Conservation (phyloP, 345 rosid species). For the Acer campestre region DNA sequence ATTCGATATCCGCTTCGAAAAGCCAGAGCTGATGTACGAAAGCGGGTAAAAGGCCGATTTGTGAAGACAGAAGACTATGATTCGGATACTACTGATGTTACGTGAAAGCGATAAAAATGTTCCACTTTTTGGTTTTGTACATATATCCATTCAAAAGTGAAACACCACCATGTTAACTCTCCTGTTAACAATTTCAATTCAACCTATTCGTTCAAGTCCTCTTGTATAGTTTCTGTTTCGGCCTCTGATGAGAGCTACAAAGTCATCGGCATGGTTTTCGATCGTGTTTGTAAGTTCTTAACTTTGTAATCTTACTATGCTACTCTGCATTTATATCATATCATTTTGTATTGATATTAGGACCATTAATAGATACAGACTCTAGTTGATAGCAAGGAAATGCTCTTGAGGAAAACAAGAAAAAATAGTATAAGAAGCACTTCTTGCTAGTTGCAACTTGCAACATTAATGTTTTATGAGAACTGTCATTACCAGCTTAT, state of each 20-base stretch:
- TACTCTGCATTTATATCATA: background rate
- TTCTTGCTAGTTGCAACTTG: background rate
- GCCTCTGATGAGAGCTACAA: background rate
- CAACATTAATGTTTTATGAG: too few species aligned
- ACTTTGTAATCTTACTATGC: background rate
- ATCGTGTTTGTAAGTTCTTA: background rate
- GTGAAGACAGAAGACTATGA: conserved; percentile 31
- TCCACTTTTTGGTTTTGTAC: background rate
- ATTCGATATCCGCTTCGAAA: conserved; percentile 31
- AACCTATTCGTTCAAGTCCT: conserved; percentile 15
- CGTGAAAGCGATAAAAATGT: conserved; percentile 9
- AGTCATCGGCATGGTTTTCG: background rate
- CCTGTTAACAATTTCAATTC: conserved; percentile 13
- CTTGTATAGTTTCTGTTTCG: conserved; percentile 8
- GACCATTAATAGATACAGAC: background rate
- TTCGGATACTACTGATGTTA: conserved; percentile 26
- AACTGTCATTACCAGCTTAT: too few species aligned
- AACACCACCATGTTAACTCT: background rate
- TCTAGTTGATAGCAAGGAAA: background rate
- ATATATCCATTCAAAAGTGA: conserved; percentile 12
- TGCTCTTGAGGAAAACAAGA: background rate
- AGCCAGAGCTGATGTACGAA: conserved; percentile 31
- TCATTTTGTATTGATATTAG: background rate
- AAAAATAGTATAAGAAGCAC: background rate
- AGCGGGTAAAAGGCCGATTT: conserved; percentile 31